These are phyloP conservation scores for Tothia fuscella DNA, from an alignment of 2,329 filamentous ascomycete genomes.

Conservation along the genomic window DNA sequence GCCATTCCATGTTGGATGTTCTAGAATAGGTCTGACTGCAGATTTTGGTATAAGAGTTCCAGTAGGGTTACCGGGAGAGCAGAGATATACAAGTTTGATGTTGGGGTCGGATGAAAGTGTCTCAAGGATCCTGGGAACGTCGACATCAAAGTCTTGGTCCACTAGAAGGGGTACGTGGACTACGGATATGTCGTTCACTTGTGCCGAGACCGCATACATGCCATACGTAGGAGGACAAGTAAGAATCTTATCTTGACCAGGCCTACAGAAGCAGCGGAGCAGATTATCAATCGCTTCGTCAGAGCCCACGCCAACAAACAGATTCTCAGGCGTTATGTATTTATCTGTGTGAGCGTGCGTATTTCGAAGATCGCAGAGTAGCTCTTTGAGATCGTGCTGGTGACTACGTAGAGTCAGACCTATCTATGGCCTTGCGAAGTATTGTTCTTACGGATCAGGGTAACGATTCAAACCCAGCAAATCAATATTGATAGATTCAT, in stretches of 20 bases:
- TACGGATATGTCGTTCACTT: constrained; percentile 82
- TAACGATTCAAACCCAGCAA: constrained; percentile 81
- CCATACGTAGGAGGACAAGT: constrained; percentile 95
- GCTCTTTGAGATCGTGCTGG: constrained; percentile 74
- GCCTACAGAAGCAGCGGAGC: constrained; percentile 83
- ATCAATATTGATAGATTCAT: constrained; percentile 49
- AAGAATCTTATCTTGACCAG: constrained; percentile 78
- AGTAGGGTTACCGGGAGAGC: constrained; percentile 91
- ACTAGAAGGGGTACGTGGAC: constrained; percentile 74
- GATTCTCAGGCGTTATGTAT: constrained; percentile 62
- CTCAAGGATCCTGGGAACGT: constrained; percentile 55
- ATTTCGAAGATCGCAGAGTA: constrained; percentile 78
- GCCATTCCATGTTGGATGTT: constrained; percentile 90
- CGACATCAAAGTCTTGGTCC: constrained; percentile 58
- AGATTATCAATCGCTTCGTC: constrained; percentile 96
- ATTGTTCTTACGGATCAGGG: constrained; percentile 58
- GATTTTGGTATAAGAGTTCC: constrained; percentile 64
- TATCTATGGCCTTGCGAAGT: background rate
- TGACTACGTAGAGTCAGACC: constrained; percentile 38
- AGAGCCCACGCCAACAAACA: constrained; percentile 91
- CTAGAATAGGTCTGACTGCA: constrained; percentile 61
- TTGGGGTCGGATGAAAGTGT: constrained; percentile 49
- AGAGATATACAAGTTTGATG: constrained; percentile 86
- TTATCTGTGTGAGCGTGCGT: constrained; percentile 67
- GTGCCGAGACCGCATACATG: constrained; percentile 93